Percentiles rank a stretch among this genome's conserved stretches.
Conservation (phyloP, 177 flowering plant species). For the Telopea speciosissima region DNA sequence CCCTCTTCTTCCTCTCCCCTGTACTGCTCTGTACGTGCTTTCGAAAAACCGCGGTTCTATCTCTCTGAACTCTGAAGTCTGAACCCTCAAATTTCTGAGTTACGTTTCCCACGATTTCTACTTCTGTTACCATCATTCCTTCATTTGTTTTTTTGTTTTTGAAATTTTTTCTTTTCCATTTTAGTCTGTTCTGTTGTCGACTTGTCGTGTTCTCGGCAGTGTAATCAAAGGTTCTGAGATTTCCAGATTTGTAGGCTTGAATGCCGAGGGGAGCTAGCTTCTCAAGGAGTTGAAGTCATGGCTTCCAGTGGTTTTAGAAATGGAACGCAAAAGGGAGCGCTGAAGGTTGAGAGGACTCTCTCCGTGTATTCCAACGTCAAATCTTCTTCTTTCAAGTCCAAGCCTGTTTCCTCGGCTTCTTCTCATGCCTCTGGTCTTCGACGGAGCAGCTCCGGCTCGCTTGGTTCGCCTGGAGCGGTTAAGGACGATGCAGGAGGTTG, state of each 20-base stretch:
- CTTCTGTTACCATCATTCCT: background rate
- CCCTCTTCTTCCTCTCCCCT: too few relatives aligned
- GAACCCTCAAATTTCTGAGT: background rate
- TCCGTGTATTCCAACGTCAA: slow-evolving; percentile 27
- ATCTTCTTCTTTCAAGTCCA: slow-evolving; percentile 30
- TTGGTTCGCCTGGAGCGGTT: slow-evolving; percentile 10
- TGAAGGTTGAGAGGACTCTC: slow-evolving; percentile 26
- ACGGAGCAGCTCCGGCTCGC: slow-evolving; percentile 38
- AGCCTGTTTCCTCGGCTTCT: slow-evolving; percentile 9
- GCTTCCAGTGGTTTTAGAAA: slow-evolving; percentile 29
- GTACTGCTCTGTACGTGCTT: background rate
- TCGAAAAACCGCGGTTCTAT: background rate
- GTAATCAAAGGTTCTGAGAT: background rate
- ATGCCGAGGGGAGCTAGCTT: slow-evolving; percentile 21
- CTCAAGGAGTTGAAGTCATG: slow-evolving; percentile 8
- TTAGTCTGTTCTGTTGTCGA: background rate
- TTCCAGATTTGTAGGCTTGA: background rate
- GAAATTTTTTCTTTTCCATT: background rate
- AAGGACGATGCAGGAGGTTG: slow-evolving; percentile 27
- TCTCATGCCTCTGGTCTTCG: slow-evolving; percentile 25
- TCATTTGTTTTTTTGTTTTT: too few relatives aligned
- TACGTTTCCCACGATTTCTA: background rate
- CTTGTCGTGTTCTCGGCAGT: background rate
- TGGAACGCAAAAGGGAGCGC: slow-evolving; percentile 28
- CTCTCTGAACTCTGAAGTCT: background rate